Evolutionary conservation across 1,139 yeast species (phyloP), one percentile per base, ranked within the genome.

Genomic region (Sugiyamaella neomexicana): DNA sequence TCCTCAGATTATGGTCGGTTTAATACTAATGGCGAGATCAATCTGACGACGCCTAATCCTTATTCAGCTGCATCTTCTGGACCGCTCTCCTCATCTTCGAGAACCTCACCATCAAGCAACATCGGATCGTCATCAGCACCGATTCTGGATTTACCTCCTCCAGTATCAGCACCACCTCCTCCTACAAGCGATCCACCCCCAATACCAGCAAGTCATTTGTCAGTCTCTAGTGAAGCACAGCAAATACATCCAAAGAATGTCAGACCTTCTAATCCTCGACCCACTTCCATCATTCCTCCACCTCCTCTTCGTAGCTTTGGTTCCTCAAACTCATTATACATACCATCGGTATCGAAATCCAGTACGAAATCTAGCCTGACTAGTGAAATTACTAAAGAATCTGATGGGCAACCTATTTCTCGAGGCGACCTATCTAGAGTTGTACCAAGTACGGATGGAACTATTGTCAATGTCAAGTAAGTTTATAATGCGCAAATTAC

Each of bases 401-500:
- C 55, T 1, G 46, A 57, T 2, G 48, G 25, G 10, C 36, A 40
- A 3, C 46, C 13, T 5, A 5, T 5, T 5, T 20, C 25, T 20
- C 25, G 25, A 5, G 25, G 5, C 25, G 25, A 20, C 5, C 5
- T 5, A 20, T 20, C 25, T 20, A 20, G 25, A 20, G 5, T 3
- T 20, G 25, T 5, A 20, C 25, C 25, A 20, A 20, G 5, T 20
- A 20, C 25, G 36, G 15, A 16, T 36, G 39, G 37, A 15, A 44
- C 2, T 36, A 37, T 36, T 1, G 9, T 16, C 8, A 39, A 52
- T 12, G 50, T 56, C 13, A 52, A 53, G 25, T 50, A 56, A 20
- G 41, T 31, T 3, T 16, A 40, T 12, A 29, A 10, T 3, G 8
- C 8, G 13, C 23, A 2, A n/a, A 9, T 25, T 13, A 2, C 12